Percentiles rank a stretch among this genome's conserved stretches.
These are phyloP conservation scores for Calycina herbarum DNA, from an alignment of 2,329 filamentous ascomycete genomes.

Conservation along the genomic window DNA sequence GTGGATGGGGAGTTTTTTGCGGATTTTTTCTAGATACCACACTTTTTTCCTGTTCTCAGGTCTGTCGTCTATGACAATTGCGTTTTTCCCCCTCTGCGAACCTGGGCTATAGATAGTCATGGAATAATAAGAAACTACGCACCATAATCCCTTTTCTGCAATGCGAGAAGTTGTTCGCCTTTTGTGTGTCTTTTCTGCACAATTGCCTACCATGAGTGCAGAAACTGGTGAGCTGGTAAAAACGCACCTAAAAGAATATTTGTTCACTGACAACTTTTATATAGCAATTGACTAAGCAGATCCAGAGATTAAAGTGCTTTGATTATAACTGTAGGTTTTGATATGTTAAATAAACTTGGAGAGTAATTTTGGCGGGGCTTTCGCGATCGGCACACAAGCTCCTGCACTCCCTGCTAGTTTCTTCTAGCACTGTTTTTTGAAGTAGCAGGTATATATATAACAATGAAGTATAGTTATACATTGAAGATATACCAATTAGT, in stretches of 20 bases:
- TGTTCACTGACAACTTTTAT: no score
- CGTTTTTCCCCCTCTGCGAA: background rate
- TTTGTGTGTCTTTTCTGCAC: background rate
- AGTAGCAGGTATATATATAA: background rate
- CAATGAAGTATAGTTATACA: background rate
- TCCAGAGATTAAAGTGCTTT: no score
- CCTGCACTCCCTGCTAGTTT: background rate
- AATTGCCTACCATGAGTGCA: no score
- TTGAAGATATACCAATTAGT: background rate
- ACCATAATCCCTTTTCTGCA: background rate
- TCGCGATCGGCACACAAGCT: no score
- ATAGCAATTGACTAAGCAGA: no score
- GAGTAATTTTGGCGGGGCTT: no score
- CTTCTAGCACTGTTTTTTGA: background rate
- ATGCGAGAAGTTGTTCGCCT: background rate
- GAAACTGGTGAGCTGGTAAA: no score
- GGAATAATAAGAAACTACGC: constrained; percentile 14
- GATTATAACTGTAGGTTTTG: no score
- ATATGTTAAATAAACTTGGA: no score
- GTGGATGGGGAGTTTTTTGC: constrained; percentile 15
- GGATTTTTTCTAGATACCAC: constrained; percentile 32
- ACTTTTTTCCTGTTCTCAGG: background rate
- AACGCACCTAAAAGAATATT: no score
- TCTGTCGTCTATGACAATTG: background rate
- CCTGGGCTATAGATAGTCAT: constrained; percentile 12